A percentile compares a stretch with the other conserved stretches of the same genome.
These are phyloP conservation scores for Globisporangium barbulae DNA, from an alignment of 352 stramenopile species.

Conservation along the genomic window DNA sequence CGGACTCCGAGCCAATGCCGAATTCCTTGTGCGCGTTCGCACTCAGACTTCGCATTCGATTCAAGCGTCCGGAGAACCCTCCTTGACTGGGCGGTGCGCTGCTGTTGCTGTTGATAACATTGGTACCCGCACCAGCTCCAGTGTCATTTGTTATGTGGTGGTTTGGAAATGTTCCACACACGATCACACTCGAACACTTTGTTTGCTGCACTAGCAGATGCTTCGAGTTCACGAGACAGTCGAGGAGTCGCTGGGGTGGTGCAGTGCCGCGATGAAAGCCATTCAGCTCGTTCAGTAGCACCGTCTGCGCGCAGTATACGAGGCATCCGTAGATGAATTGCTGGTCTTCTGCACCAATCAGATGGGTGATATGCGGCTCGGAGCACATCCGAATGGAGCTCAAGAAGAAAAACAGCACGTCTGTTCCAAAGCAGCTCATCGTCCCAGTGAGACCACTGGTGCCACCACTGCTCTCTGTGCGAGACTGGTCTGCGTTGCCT, in stretches of 20 bases:
- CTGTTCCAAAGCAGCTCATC: conserved; percentile 44
- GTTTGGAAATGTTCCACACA: conserved; percentile 32
- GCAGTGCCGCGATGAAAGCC: conserved; percentile 30
- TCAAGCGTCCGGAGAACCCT: conserved; percentile 31
- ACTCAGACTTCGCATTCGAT: conserved; percentile 48
- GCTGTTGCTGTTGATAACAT: not conserved
- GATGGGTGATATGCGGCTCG: conserved; percentile 28
- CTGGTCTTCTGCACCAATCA: conserved; percentile 50
- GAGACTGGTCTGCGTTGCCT: not conserved
- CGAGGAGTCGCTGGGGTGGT: conserved; percentile 29
- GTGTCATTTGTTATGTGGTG: conserved; percentile 8
- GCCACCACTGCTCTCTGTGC: conserved; percentile 12
- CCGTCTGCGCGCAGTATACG: conserved; percentile 59
- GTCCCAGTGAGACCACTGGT: not conserved
- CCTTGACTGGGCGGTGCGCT: conserved; percentile 4
- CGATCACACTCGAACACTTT: conserved; percentile 54
- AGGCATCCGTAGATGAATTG: conserved; percentile 73
- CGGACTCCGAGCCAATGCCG: conserved; percentile 57
- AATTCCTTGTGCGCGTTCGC: conserved; percentile 61
- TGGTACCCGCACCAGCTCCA: not conserved
- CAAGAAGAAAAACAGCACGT: conserved; percentile 51
- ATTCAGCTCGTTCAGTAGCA: conserved; percentile 53
- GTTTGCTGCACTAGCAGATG: conserved; percentile 63
- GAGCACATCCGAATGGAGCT: conserved; percentile 38
- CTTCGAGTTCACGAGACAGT: conserved; percentile 42